Base-by-base conservation (phyloP, 495 filamentous ascomycete genomes). In the Tricharina praecox region DNA sequence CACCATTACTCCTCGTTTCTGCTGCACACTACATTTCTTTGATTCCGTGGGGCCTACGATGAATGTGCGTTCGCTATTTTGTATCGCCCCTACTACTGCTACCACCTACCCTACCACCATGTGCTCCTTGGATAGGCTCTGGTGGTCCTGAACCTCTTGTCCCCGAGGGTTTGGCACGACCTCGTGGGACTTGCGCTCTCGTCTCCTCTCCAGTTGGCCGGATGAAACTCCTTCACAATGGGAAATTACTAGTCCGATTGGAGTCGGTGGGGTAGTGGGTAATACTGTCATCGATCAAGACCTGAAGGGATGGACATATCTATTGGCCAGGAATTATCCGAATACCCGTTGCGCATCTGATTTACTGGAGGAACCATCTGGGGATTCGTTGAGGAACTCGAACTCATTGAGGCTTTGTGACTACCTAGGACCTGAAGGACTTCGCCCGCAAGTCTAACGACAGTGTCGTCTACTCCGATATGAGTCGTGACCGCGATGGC, bases 391-490 rank as follows among this genome's bases (percentile, higher is more conserved):
- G 26, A 37, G 45, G 70, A 69, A 71, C 56, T 63, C 58, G 66
- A 64, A 75, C 75, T 78, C 67, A 78, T 72, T 63, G 61, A 64
- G 68, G 58, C 70, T 54, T 56, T 60, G 62, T 54, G 62, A 54
- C 69, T 73, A 62, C 56, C 56, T 82, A 99, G 90, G 92, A 99
- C 65, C 76, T 99, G 34, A 99, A 99, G 83, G 90, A 99, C 66
- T 99, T 96, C 64, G 92, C 90, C 49, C 88, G 90, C 60, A 82
- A 87, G 63, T 92, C 87, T 66, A 85, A 85, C 61, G 75, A 92
- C 64, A 92, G 96, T 64, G 90, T 99, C 54, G 90, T 99, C 50
- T 99, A 93, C 62, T 94, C 86, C 44, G 90, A 99, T 68, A 87
- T 92, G 23, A 81, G 79, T 62, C 85, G 90, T 59, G 90, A 93